Conservation (phyloP, 1,284 basidiomycete genomes). For the Wallemia hederae region DNA sequence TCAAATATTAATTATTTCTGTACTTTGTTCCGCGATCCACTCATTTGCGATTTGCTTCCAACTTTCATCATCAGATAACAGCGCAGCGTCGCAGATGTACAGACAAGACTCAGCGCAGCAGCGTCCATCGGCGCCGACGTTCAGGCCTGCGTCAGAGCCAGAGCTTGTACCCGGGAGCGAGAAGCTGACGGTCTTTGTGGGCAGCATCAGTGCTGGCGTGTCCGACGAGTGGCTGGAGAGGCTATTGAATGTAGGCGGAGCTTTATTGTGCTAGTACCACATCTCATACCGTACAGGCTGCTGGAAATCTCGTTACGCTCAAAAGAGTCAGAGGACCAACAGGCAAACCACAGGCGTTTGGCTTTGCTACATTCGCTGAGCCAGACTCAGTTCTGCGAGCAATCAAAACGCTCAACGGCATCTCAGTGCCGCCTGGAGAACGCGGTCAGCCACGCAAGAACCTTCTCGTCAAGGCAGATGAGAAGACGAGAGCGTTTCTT, state of each 20-base stretch:
- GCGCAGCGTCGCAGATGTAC: not conserved
- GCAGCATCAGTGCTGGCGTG: not conserved
- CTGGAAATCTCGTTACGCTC: slow-evolving; percentile 57
- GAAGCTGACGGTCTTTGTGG: not conserved
- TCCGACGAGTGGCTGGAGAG: not conserved
- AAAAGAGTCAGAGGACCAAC: slow-evolving; percentile 66
- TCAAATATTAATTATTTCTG: not conserved
- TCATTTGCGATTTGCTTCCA: not conserved
- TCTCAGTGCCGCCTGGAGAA: slow-evolving; percentile 61
- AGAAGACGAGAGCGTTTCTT: slow-evolving; percentile 60
- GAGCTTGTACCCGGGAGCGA: not conserved
- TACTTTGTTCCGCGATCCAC: not conserved
- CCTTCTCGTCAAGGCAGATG: slow-evolving; percentile 66
- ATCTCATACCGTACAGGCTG: slow-evolving; percentile 27
- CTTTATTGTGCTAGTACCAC: not conserved
- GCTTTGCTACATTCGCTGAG: slow-evolving; percentile 73
- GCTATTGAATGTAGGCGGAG: not conserved
- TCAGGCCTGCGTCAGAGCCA: not conserved
- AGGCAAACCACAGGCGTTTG: slow-evolving; percentile 78
- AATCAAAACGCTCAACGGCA: slow-evolving; percentile 43
- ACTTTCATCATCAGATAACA: not conserved
- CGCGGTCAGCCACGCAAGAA: slow-evolving; percentile 59
- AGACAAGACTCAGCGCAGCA: not conserved
- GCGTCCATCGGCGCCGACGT: not conserved
- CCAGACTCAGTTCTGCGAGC: slow-evolving; percentile 62